A percentile compares a stretch with the other conserved stretches of the same genome.
These are phyloP conservation scores for Ballota nigra DNA, from an alignment of 257 asterid species.

Conservation along the genomic window DNA sequence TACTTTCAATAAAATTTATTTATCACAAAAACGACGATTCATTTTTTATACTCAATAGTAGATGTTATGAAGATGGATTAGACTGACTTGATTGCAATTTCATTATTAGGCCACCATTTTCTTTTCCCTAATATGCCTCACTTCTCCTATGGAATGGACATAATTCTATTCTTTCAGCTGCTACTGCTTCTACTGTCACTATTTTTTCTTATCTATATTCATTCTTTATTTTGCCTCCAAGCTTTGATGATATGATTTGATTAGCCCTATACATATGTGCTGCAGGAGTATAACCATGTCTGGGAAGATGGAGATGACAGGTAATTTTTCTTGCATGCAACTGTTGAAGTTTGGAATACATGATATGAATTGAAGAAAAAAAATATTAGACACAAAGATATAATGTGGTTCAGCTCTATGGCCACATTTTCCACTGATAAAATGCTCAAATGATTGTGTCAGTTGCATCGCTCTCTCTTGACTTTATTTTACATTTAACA, in stretches of 20 bases:
- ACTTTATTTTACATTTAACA: not conserved
- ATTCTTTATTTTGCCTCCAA: conserved; percentile 22
- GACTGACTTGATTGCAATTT: conserved; percentile 4
- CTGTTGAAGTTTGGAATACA: not conserved
- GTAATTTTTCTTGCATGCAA: conserved; percentile 35
- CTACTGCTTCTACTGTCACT: no score
- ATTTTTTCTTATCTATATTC: not conserved
- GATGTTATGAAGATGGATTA: not conserved
- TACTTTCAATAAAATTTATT: not conserved
- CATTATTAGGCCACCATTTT: not conserved
- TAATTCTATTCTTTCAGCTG: not conserved
- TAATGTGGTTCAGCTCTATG: not conserved
- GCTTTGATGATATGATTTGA: not conserved
- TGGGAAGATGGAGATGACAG: conserved; percentile 94
- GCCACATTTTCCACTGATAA: not conserved
- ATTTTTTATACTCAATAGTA: not conserved
- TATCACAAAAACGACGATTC: not conserved
- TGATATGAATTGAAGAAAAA: not conserved
- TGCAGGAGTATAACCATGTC: conserved; percentile 76
- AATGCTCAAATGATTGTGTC: not conserved
- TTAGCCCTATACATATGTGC: conserved; percentile 18
- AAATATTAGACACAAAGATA: not conserved
- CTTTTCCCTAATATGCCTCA: not conserved
- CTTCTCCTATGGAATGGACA: not conserved
- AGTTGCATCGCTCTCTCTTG: not conserved